These are phyloP conservation scores for Xylariomycetidae sp. DNA, from an alignment of 2,329 filamentous ascomycete species.

Conservation along the genomic window DNA sequence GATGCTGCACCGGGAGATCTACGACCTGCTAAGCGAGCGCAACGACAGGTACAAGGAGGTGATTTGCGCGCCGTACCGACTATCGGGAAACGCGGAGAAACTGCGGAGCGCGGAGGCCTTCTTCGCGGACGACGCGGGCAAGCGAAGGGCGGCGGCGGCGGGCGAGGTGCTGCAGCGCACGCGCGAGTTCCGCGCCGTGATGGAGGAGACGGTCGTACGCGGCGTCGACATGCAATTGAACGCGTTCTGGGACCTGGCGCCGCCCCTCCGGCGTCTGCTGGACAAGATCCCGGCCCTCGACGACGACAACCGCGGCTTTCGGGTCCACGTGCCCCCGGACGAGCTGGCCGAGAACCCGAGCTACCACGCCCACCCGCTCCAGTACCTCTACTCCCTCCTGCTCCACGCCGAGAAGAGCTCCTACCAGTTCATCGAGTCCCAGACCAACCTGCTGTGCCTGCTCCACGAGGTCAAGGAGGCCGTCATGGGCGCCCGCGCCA, in stretches of 20 bases:
- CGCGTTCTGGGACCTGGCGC: slow-evolving; percentile 97
- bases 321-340: slow-evolving; percentile 67
- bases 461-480: slow-evolving; percentile 85
- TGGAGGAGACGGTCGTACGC: slow-evolving; percentile 78
- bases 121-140: slow-evolving; percentile 71
- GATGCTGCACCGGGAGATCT: slow-evolving; percentile 74
- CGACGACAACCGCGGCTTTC: slow-evolving; percentile 43
- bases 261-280: slow-evolving; percentile 68
- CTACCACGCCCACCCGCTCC: slow-evolving; percentile 74
- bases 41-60: slow-evolving; percentile 83
- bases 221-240: slow-evolving; percentile 89
- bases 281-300: slow-evolving; percentile 66
- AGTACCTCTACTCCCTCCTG: slow-evolving; percentile 83
- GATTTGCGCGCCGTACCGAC: slow-evolving; percentile 72
- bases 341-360: slow-evolving; percentile 83
- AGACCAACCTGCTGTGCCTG: slow-evolving; percentile 84
- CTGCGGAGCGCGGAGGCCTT: slow-evolving; percentile 72
- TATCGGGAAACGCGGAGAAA: slow-evolving; percentile 72
- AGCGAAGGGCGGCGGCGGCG: slow-evolving; percentile 65
- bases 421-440: slow-evolving; percentile 94
- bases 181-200: slow-evolving; percentile 68
- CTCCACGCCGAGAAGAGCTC: slow-evolving; percentile 86
- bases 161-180: slow-evolving; percentile 67
- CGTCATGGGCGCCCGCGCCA: slow-evolving; percentile 55
- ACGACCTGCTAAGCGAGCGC: slow-evolving; percentile 76